Evolutionary conservation across 2,329 filamentous ascomycete species (phyloP), one percentile per base, ranked within the genome.

Genomic region (Fusarium sp.): DNA sequence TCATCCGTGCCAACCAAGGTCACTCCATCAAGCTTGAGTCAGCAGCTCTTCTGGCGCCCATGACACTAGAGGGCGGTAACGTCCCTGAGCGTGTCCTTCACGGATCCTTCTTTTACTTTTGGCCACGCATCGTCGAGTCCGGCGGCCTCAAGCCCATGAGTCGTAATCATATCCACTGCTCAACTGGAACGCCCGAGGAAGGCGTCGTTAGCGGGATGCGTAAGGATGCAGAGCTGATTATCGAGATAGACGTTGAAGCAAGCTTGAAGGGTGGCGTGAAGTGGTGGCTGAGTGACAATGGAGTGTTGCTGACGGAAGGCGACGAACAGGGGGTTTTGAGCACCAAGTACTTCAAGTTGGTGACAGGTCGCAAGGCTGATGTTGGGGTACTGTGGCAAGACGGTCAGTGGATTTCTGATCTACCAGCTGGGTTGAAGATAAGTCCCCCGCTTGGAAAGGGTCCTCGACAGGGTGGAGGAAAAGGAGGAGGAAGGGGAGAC

Each of bases 1-100:
- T 97, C 37, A 98, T 99, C 83, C 94, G 96, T 77, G 96, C 96
- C 33, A 97, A 97, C 79, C 96, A 98, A 84, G 96, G 96, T 60
- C 96, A 98, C 84, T 94, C 90, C 76, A 93, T 99, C 79, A 90
- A 90, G 78, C 83, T 91, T 39, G 91, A 93, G 33, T 90, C 90
- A n/a, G 89, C 91, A 51, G 88, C 88, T 0, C 87, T 97, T 5
- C 88, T 97, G 7, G 87, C 86, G 25, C 90, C 91, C 11, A 85
- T 98, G 63, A 91, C 89, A 3, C 78, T 89, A 2, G 86, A 87
- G 38, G 82, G 79, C 11, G 86, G 78, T 29, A 89, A 89, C 69
- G 76, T 95, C 3, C 94, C 94, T 0, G 78, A 85, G 0, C 85
- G 87, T 1, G 93, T 94, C 7, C 89, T 98, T 6, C 95, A 98